Evolutionary conservation across 2,329 filamentous ascomycete species (phyloP).

Genomic region (Arthrobotrys entomopaga): DNA sequence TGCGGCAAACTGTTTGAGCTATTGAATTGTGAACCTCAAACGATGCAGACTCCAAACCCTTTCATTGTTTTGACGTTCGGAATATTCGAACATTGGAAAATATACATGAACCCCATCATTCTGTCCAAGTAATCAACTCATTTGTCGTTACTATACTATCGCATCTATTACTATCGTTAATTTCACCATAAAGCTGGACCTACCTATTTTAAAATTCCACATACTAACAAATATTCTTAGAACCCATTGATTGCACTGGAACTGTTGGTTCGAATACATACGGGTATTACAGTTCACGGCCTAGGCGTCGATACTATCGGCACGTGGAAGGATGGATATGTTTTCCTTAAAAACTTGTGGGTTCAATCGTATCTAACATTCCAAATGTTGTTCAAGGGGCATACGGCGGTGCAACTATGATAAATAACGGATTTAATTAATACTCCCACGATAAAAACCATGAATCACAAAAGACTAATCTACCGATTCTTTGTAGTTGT

Average conservation of each 20-base stretch:
- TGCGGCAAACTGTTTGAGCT: too few relatives aligned
- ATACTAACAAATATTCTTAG: constrained; percentile 57
- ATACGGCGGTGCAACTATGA: constrained; percentile 7
- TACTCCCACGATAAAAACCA: not conserved
- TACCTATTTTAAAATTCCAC: not conserved
- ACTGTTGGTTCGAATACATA: constrained; percentile 60
- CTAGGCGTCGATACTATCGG: constrained; percentile 63
- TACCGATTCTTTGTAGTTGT: not conserved
- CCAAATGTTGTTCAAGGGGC: constrained; percentile 16
- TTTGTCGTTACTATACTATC: too few relatives aligned
- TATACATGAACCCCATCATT: too few relatives aligned
- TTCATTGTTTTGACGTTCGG: too few relatives aligned
- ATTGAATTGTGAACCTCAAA: too few relatives aligned
- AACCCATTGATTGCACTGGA: constrained; percentile 58
- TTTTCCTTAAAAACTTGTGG: not conserved
- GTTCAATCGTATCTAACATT: constrained; percentile 3
- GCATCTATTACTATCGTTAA: too few relatives aligned
- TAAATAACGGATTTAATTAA: constrained; percentile 25
- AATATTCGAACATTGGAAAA: too few relatives aligned
- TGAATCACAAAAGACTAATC: not conserved
- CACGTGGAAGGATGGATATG: constrained; percentile 63
- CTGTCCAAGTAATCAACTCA: too few relatives aligned
- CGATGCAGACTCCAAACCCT: too few relatives aligned
- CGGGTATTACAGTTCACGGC: constrained; percentile 63
- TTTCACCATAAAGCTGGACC: not conserved